Evolutionary conservation across 1,139 yeast genomes (phyloP).

Genomic region (Sugiyamaella pinicola): DNA sequence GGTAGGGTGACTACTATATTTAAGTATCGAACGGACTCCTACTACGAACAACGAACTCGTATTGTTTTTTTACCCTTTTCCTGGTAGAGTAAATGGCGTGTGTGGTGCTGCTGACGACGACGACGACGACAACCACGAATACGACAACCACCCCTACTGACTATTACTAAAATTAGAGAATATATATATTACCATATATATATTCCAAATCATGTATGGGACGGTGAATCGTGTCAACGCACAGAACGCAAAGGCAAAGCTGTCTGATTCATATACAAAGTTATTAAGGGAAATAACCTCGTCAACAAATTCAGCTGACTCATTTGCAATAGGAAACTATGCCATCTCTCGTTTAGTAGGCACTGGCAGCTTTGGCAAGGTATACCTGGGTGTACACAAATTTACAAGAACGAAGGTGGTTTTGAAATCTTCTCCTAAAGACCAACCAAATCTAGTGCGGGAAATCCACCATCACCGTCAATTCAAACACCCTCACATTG

Average conservation of each 20-base stretch:
- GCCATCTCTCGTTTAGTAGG: conserved; percentile 66
- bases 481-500: conserved; percentile 80
- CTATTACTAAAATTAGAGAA: too few relatives aligned
- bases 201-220: conserved; percentile 34
- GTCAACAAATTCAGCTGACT: conserved; percentile 35
- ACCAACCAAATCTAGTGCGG: conserved; percentile 86
- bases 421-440: conserved; percentile 77
- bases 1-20: too few relatives aligned
- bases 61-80: too few relatives aligned
- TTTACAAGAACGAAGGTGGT: conserved; percentile 69
- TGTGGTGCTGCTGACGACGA: conserved; percentile 9
- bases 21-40: background rate
- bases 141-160: too few relatives aligned
- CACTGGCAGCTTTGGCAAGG: conserved; percentile 80
- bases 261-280: conserved; percentile 66
- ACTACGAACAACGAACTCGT: background rate
- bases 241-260: conserved; percentile 42
- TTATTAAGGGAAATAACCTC: conserved; percentile 56
- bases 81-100: conserved; percentile 4
- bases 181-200: background rate
- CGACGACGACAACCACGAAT: too few relatives aligned
- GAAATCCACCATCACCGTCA: conserved; percentile 90
- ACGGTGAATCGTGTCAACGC: conserved; percentile 35
- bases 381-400: conserved; percentile 77
- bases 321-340: conserved; percentile 76